Base-by-base conservation (phyloP, 2,329 filamentous ascomycete genomes). In the Neospermospora avenae region DNA sequence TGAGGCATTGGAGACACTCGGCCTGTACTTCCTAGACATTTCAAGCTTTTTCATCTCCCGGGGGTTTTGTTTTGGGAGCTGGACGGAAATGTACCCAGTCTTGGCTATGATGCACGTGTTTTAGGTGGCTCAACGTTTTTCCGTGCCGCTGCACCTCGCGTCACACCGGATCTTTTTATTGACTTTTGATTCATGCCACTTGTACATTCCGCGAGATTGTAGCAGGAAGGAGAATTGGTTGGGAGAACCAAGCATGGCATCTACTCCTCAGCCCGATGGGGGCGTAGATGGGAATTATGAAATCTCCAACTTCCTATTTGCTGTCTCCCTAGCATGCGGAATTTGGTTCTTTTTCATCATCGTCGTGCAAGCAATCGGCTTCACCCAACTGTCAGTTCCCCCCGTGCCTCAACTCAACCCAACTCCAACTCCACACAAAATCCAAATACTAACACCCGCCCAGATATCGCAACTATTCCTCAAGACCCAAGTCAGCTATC, bases 391-490 rank as follows among this genome's bases (percentile, higher is more conserved):
- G 85, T 86, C 65, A 48, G 69, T 55, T 37, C 39, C 34, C 49
- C 37, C 22, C 44, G 22, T 53, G 35, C n/a, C 6, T n/a, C n/a
- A n/a, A n/a, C n/a, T n/a, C n/a, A n/a, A 18, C 18, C 39, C 39
- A 18, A 8, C 39, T 42, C 18, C 14, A 2, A 39, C 16, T 3
- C 39, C 39, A n/a, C 37, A 2, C 2, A 6, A 31, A 5, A 31
- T 31, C 28, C 10, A 10, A 10, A 31, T 31, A 42, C 39, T 42
- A 8, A 64, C 48, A 28, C 45, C 58, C 20, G 57, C 53, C 11
- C 66, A 83, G 85, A 63, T 82, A 83, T 67, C 79, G 78, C 44
- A 73, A 80, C 67, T 84, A 83, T 71, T 83, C 82, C 0, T 74
- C 73, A 1, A 77, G 75, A 3, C 80, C 80, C 2, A 70, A 72